Conservation (phyloP, 73 alveolate genomes). For the Strombidium stylifer region DNA sequence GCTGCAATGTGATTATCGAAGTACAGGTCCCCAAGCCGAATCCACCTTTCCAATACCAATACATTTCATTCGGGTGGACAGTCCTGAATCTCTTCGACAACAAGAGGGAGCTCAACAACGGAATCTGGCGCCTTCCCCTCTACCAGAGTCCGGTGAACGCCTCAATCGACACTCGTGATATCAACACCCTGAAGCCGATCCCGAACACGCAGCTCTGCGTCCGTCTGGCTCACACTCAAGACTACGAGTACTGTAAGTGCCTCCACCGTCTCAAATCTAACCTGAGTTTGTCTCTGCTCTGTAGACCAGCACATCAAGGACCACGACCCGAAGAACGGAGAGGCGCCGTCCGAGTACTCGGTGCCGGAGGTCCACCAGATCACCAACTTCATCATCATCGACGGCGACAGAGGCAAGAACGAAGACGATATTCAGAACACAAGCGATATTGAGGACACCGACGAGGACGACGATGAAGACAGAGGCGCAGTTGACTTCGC, state of each 20-base stretch:
- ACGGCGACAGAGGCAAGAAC: conserved; percentile 10
- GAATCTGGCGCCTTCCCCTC: conserved; percentile 73
- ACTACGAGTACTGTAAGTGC: conserved; percentile 47
- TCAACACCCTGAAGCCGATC: conserved; percentile 57
- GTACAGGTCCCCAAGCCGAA: conserved; percentile 61
- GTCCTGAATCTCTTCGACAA: conserved; percentile 74
- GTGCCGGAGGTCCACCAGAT: neutral
- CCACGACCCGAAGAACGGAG: neutral
- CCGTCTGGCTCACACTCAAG: conserved; percentile 75
- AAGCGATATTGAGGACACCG: conserved; percentile 8
- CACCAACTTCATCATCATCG: conserved; percentile 7
- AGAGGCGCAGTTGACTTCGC: conserved; percentile 30
- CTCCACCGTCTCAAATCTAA: conserved; percentile 42
- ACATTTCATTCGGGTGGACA: conserved; percentile 83
- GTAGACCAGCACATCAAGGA: conserved; percentile 50
- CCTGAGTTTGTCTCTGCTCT: conserved; percentile 70
- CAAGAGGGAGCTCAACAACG: conserved; percentile 59
- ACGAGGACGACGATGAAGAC: conserved; percentile 24
- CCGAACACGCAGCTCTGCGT: conserved; percentile 67
- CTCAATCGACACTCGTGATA: conserved; percentile 63
- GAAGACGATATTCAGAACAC: conserved; percentile 1
- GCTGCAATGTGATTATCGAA: conserved; percentile 69
- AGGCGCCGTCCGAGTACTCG: conserved; percentile 1
- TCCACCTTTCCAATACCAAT: conserved; percentile 6
- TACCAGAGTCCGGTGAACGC: conserved; percentile 80